Evolutionary conservation across 73 alveolate species (phyloP).

Genomic region (Paramecium primaurelia): DNA sequence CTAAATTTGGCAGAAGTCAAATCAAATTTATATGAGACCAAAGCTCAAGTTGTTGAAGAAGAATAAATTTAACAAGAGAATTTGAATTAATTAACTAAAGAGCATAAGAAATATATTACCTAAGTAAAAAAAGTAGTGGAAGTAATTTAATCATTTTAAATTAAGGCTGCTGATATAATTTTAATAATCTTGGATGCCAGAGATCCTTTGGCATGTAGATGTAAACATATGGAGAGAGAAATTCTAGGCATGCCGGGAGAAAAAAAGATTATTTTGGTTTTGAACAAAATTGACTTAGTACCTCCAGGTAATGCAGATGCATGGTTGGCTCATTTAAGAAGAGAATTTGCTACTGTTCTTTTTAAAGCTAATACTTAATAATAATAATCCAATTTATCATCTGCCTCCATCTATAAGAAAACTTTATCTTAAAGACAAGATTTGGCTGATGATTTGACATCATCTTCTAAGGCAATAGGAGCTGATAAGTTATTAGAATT

Average conservation of each 20-base stretch:
- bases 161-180: conserved; percentile 93
- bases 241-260: conserved; percentile 73
- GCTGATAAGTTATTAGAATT: conserved; percentile 92
- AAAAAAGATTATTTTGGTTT: conserved; percentile 88
- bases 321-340: conserved; percentile 87
- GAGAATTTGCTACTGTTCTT: conserved; percentile 86
- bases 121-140: conserved; percentile 83
- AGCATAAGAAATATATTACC: conserved; percentile 69
- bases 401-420: conserved; percentile 79
- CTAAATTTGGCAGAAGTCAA: background rate
- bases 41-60: conserved; percentile 28
- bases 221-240: conserved; percentile 84
- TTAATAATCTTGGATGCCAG: conserved; percentile 97
- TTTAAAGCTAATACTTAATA: conserved; percentile 90
- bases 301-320: conserved; percentile 93
- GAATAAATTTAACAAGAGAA: background rate
- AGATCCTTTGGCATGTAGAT: conserved; percentile 96
- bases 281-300: conserved; percentile 95
- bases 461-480: conserved; percentile 89
- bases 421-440: conserved; percentile 78
- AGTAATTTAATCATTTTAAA: background rate
- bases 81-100: conserved; percentile 31
- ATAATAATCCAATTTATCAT: conserved; percentile 77
- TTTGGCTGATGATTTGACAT: conserved; percentile 81
- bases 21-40: conserved; percentile 11